Conservation (phyloP, 371 early-diverging fungal genomes). For the Mucor circinelloides region DNA sequence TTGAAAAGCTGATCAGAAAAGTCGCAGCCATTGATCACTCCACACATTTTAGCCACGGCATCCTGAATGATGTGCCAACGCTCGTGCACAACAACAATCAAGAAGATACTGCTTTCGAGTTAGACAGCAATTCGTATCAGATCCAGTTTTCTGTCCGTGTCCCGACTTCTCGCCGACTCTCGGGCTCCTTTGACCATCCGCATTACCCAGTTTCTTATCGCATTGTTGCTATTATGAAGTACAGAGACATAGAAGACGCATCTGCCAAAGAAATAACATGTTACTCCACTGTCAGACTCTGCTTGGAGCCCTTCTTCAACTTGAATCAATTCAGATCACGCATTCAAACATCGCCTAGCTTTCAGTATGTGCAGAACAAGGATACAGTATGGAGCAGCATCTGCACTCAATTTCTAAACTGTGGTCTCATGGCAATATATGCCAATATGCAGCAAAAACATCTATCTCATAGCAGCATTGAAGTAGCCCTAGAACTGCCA, state of each 20-base stretch:
- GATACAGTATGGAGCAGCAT: neutral
- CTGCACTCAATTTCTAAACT: neutral
- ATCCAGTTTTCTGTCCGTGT: conserved; percentile 15
- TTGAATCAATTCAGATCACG: neutral
- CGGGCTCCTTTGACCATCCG: conserved; percentile 16
- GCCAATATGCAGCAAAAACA: neutral
- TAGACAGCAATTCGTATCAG: neutral
- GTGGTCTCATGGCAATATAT: neutral
- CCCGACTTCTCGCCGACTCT: conserved; percentile 1
- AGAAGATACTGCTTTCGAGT: conserved; percentile 4
- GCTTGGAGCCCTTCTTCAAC: conserved; percentile 4
- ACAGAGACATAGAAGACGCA: neutral
- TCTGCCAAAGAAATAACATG: neutral
- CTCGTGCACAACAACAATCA: neutral
- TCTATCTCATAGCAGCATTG: neutral
- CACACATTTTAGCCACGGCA: neutral
- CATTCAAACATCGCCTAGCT: conserved; percentile 1
- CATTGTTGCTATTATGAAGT: conserved; percentile 11
- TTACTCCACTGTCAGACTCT: conserved; percentile 9
- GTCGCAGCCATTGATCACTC: conserved; percentile 1
- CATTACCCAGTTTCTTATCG: conserved; percentile 14
- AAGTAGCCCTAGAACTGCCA: conserved; percentile 3
- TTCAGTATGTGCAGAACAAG: neutral
- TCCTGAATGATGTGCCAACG: neutral
- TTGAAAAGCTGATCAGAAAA: conserved; percentile 7